Percentiles rank a stretch among this genome's conserved stretches.
These are phyloP conservation scores for Lachancea sp. DNA, from an alignment of 805 yeast species.

Conservation along the genomic window DNA sequence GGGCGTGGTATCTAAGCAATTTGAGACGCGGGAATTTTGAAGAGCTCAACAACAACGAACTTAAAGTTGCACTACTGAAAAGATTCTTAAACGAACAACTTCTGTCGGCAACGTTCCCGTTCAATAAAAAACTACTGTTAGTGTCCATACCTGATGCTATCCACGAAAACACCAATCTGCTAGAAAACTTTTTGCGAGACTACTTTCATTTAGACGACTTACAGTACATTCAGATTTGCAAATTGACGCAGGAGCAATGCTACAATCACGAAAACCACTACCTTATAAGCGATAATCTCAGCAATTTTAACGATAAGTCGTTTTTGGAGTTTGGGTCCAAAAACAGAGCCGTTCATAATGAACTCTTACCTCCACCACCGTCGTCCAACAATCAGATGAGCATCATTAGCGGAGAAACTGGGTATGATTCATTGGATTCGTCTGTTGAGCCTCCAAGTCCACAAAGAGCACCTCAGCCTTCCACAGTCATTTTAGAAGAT, in stretches of 20 bases:
- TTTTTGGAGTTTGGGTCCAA: slow-evolving; percentile 18
- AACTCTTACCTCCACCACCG: neutral
- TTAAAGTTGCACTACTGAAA: slow-evolving; percentile 25
- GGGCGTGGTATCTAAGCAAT: slow-evolving; percentile 35
- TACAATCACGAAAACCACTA: slow-evolving; percentile 33
- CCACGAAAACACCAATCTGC: slow-evolving; percentile 25
- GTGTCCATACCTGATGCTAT: slow-evolving; percentile 31
- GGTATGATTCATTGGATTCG: slow-evolving; percentile 1
- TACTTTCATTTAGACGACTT: slow-evolving; percentile 29
- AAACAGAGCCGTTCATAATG: neutral
- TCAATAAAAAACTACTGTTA: slow-evolving; percentile 22
- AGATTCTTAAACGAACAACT: slow-evolving; percentile 26
- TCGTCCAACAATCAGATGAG: slow-evolving; percentile 6
- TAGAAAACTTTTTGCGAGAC: slow-evolving; percentile 29
- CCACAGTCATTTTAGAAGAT: slow-evolving; percentile 1
- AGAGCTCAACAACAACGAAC: slow-evolving; percentile 26
- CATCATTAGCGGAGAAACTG: slow-evolving; percentile 9
- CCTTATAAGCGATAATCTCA: slow-evolving; percentile 24
- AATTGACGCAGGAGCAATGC: slow-evolving; percentile 25
- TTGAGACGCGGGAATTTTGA: slow-evolving; percentile 34
- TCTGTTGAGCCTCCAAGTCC: neutral
- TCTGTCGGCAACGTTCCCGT: slow-evolving; percentile 9
- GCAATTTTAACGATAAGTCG: slow-evolving; percentile 26
- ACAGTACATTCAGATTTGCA: slow-evolving; percentile 24
- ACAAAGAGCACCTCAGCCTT: neutral